Percentiles rank a stretch among this genome's conserved stretches.
Conservation (phyloP, 106 monocot species). For the Dendrobium chrysotoxum region DNA sequence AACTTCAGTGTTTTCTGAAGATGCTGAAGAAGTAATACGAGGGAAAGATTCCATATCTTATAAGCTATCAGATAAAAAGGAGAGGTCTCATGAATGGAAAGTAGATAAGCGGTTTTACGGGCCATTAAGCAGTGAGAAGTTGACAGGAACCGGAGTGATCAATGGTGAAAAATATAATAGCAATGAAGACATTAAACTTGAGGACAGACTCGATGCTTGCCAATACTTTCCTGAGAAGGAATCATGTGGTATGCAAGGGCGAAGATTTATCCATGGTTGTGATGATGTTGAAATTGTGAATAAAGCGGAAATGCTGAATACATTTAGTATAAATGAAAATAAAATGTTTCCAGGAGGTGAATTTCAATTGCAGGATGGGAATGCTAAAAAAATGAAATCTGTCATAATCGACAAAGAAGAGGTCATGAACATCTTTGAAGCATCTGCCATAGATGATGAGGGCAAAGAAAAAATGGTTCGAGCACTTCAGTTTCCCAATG, state of each 20-base stretch:
- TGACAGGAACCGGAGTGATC: slow-evolving; percentile 1
- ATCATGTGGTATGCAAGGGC: slow-evolving; percentile 2
- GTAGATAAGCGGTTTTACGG: slow-evolving; percentile 64
- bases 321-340: slow-evolving; percentile 11
- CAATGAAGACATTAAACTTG: not conserved
- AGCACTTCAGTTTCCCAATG: not conserved
- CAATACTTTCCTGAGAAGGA: slow-evolving; percentile 4
- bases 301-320: slow-evolving; percentile 6
- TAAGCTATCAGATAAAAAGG: slow-evolving; percentile 14
- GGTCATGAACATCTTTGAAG: slow-evolving; percentile 7
- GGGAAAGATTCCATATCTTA: slow-evolving; percentile 13
- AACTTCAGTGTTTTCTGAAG: slow-evolving; percentile 11
- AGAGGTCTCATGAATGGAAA: slow-evolving; percentile 58
- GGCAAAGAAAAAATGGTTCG: not conserved
- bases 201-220: not conserved
- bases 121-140: slow-evolving; percentile 30
- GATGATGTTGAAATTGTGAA: slow-evolving; percentile 13
- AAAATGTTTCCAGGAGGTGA: not conserved
- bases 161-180: not conserved
- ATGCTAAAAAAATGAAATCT: slow-evolving; percentile 14
- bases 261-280: not conserved
- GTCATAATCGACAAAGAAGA: slow-evolving; percentile 5
- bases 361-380: not conserved
- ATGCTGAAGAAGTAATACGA: slow-evolving; percentile 9
- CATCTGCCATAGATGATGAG: slow-evolving; percentile 8